Percentiles rank a stretch among this genome's conserved stretches.
Evolutionary conservation across 129 eudicot species (phyloP).

Genomic region (Flaveria trinervia): DNA sequence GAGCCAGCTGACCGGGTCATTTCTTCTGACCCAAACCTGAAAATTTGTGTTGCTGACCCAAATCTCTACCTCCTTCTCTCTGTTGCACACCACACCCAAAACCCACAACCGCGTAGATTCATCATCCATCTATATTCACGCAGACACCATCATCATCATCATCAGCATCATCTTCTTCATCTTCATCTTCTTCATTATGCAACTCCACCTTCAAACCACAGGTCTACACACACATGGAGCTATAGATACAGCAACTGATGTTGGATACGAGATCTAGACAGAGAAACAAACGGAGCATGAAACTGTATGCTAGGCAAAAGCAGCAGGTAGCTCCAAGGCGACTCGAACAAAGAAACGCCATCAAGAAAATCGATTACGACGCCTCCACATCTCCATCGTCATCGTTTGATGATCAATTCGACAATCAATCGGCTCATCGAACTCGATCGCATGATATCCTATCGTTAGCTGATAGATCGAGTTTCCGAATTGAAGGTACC

Average conservation of each 20-base stretch:
- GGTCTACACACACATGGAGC: not conserved
- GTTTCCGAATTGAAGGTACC: constrained; percentile 62
- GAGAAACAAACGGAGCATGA: constrained; percentile 29
- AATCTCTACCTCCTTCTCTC: too few species aligned
- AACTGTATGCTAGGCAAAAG: constrained; percentile 36
- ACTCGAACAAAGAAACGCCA: constrained; percentile 63
- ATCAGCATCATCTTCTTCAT: not conserved
- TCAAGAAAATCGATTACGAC: constrained; percentile 63
- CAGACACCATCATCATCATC: constrained; percentile 22
- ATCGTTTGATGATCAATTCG: constrained; percentile 38
- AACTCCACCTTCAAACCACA: constrained; percentile 10
- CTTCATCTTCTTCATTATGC: constrained; percentile 7
- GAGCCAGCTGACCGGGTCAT: too few species aligned
- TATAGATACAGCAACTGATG: constrained; percentile 24
- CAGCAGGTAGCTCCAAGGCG: constrained; percentile 34
- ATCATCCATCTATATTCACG: constrained; percentile 16
- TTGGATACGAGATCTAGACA: constrained; percentile 20
- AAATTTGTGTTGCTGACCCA: too few species aligned
- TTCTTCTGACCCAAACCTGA: too few species aligned
- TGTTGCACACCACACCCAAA: too few species aligned
- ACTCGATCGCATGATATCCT: constrained; percentile 52
- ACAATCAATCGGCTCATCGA: constrained; percentile 33
- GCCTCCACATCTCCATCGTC: constrained; percentile 40
- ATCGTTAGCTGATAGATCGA: constrained; percentile 33
- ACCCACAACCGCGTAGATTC: constrained; percentile 30